phyloP scores from a whole-genome alignment of 1,284 basidiomycete genomes.

The Puccinia horiana region DNA sequence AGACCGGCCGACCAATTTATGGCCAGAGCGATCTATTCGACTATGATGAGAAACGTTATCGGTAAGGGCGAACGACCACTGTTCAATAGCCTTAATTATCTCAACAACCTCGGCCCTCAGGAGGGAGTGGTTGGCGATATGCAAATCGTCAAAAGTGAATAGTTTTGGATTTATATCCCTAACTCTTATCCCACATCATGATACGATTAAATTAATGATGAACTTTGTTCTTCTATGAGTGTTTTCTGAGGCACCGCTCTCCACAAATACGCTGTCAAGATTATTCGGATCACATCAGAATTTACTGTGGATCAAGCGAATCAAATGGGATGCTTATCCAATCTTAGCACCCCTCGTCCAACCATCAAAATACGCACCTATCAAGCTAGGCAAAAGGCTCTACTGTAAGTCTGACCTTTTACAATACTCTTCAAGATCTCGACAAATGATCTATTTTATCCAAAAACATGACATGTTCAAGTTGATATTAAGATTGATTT shows the following conservation, averaged over 20 bases:
- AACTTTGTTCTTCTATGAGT: conserved; percentile 78
- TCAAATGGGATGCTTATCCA: conserved; percentile 66
- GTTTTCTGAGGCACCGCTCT: conserved; percentile 71
- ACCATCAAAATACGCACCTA: neutral
- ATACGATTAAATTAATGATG: conserved; percentile 26
- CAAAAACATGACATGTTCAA: neutral
- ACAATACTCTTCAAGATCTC: neutral
- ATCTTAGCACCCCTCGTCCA: conserved; percentile 38
- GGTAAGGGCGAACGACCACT: conserved; percentile 67
- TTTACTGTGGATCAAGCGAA: conserved; percentile 79
- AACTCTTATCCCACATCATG: conserved; percentile 2
- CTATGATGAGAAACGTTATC: conserved; percentile 64
- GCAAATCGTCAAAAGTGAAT: conserved; percentile 50
- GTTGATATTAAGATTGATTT: neutral
- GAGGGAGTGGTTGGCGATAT: conserved; percentile 53
- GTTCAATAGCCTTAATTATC: conserved; percentile 88
- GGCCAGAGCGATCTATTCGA: conserved; percentile 74
- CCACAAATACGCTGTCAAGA: conserved; percentile 69
- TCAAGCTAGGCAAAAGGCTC: conserved; percentile 12
- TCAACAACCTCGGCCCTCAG: conserved; percentile 64
- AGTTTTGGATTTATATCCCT: neutral
- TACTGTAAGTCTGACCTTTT: conserved; percentile 26
- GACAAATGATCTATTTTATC: too few species aligned
- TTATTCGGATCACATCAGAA: conserved; percentile 66
- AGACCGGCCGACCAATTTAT: conserved; percentile 62